A percentile compares a stretch with the other conserved stretches of the same genome.
Conservation (phyloP, 2,329 filamentous ascomycete species). For the Laburnicola sp. region DNA sequence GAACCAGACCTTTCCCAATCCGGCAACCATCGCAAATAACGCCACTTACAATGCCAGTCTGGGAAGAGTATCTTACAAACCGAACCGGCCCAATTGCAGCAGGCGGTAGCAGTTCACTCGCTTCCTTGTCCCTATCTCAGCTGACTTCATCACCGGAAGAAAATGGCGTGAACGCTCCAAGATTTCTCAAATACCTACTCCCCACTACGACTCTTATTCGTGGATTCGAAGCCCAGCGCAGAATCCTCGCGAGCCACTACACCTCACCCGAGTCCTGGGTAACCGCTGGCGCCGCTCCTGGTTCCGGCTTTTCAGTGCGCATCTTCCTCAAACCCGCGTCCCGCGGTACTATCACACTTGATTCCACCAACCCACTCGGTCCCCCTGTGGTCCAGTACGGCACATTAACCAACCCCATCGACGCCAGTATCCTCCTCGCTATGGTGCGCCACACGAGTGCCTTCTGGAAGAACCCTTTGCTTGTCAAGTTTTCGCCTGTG, state of each 20-base stretch:
- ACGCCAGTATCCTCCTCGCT: slow-evolving; percentile 40
- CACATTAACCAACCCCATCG: slow-evolving; percentile 42
- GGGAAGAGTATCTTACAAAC: slow-evolving; percentile 28
- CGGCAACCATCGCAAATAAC: slow-evolving; percentile 23
- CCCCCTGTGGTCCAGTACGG: slow-evolving; percentile 41
- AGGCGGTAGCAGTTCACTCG: slow-evolving; percentile 31
- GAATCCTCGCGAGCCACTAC: slow-evolving; percentile 28
- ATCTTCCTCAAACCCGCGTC: slow-evolving; percentile 29
- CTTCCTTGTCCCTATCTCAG: slow-evolving; percentile 31
- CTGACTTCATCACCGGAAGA: slow-evolving; percentile 25
- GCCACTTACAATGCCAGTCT: slow-evolving; percentile 32
- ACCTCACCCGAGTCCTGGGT: too few species aligned
- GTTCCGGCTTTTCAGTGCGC: slow-evolving; percentile 23
- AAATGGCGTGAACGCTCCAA: neutral
- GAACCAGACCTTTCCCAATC: slow-evolving; percentile 27
- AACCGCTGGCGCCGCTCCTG: too few species aligned
- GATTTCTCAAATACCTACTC: slow-evolving; percentile 17
- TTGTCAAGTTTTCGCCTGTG: slow-evolving; percentile 36
- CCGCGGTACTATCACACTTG: slow-evolving; percentile 45
- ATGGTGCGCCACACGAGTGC: slow-evolving; percentile 42
- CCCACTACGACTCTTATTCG: too few species aligned
- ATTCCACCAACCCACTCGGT: slow-evolving; percentile 38
- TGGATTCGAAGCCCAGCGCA: slow-evolving; percentile 32
- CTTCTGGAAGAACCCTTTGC: slow-evolving; percentile 32
- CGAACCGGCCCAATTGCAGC: slow-evolving; percentile 34